phyloP scores from a whole-genome alignment of 2,329 filamentous ascomycete species.

The Alternaria atra region DNA sequence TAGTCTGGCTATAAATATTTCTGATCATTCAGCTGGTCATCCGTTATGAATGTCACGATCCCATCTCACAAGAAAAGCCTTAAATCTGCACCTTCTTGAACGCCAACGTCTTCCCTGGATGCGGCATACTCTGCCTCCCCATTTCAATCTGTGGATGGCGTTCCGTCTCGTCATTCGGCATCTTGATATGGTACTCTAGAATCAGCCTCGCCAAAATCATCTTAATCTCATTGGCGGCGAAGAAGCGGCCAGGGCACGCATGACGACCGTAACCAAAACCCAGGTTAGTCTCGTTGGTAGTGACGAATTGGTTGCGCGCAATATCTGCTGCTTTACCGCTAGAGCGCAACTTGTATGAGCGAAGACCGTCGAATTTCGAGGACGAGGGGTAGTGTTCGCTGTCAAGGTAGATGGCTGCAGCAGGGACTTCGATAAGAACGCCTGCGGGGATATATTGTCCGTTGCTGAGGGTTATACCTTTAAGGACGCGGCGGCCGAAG shows the following conservation, averaged over 20 bases:
- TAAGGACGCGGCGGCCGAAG: conserved; percentile 62
- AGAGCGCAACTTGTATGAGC: conserved; percentile 41
- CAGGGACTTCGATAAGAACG: conserved; percentile 43
- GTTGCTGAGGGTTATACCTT: conserved; percentile 63
- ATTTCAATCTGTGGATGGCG: conserved; percentile 27
- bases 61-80: neutral
- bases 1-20: neutral
- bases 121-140: conserved; percentile 19
- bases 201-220: conserved; percentile 41
- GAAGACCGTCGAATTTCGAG: conserved; percentile 44
- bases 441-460: conserved; percentile 58
- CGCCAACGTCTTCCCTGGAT: conserved; percentile 26
- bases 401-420: conserved; percentile 40
- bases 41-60: neutral
- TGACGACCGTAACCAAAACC: conserved; percentile 44
- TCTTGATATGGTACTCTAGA: conserved; percentile 40
- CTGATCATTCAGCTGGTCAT: neutral
- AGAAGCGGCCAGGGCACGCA: conserved; percentile 47
- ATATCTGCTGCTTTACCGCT: conserved; percentile 31
- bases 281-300: conserved; percentile 35
- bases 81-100: conserved; percentile 29
- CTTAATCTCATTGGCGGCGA: conserved; percentile 47
- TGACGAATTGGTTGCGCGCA: conserved; percentile 46
- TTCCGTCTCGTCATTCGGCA: conserved; percentile 26
- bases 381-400: conserved; percentile 29